Conservation (phyloP, 2,329 filamentous ascomycete species). For the Amauroascus verrucosus region DNA sequence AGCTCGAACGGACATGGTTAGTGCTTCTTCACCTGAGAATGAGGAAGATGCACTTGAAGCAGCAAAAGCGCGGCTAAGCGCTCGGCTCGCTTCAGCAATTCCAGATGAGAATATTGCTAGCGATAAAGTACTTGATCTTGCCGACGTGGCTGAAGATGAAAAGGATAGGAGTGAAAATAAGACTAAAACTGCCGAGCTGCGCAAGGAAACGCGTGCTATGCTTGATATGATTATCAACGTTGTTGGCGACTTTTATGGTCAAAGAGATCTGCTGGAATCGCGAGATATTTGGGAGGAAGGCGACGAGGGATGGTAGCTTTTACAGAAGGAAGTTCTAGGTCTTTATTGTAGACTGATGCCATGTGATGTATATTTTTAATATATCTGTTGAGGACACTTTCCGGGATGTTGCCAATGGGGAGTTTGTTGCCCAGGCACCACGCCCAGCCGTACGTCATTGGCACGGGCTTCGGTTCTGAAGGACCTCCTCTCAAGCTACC, state of each 20-base stretch:
- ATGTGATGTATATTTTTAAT: no score
- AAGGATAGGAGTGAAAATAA: constrained; percentile 19
- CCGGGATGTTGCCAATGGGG: no score
- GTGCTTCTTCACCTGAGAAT: background rate
- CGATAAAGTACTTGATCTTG: constrained; percentile 35
- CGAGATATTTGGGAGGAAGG: constrained; percentile 45
- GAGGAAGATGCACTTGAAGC: constrained; percentile 36
- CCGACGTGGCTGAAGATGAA: constrained; percentile 22
- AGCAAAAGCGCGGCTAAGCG: constrained; percentile 40
- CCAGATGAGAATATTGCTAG: constrained; percentile 20
- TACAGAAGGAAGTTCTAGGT: no score
- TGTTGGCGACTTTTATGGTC: constrained; percentile 79
- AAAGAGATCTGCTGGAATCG: constrained; percentile 71
- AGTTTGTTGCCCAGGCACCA: background rate
- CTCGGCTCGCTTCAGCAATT: constrained; percentile 22
- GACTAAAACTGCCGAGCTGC: constrained; percentile 21
- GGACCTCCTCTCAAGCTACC: no score
- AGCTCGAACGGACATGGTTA: background rate
- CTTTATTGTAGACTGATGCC: no score
- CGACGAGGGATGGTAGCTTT: constrained; percentile 7
- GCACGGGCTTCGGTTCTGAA: no score
- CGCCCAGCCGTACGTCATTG: no score
- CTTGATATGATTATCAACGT: constrained; percentile 88
- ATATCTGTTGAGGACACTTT: no score
- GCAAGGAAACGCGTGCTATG: constrained; percentile 47